Percentiles rank a stretch among this genome's conserved stretches.
phyloP scores from a whole-genome alignment of 768 basidiomycete species.

The Clitopilus passeckerianus region DNA sequence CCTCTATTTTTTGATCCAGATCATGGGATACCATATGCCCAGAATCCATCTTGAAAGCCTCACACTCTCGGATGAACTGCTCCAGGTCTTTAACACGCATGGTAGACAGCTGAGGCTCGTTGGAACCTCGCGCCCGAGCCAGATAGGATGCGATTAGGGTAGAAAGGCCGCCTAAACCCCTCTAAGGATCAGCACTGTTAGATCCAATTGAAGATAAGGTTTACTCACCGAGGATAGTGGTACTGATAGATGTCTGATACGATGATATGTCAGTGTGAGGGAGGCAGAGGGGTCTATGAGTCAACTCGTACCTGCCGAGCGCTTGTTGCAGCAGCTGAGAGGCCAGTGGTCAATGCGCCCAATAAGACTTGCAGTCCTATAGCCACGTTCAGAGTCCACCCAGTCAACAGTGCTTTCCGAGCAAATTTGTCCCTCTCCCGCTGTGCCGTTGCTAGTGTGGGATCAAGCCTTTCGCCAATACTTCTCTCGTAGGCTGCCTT shows the following conservation, averaged over 20 bases:
- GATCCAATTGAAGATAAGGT: neutral
- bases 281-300: neutral
- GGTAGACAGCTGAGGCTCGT: slow-evolving; percentile 64
- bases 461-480: slow-evolving; percentile 46
- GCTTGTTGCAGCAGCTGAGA: slow-evolving; percentile 39
- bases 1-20: slow-evolving; percentile 27
- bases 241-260: slow-evolving; percentile 28
- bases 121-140: slow-evolving; percentile 62
- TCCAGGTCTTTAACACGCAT: slow-evolving; percentile 56
- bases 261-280: neutral
- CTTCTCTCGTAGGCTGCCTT: slow-evolving; percentile 24
- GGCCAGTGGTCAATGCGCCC: slow-evolving; percentile 62
- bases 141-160: slow-evolving; percentile 71
- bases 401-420: slow-evolving; percentile 36
- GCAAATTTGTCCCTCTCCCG: slow-evolving; percentile 42
- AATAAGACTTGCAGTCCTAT: slow-evolving; percentile 61
- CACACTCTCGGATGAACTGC: slow-evolving; percentile 58
- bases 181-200: neutral
- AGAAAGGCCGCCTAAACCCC: slow-evolving; percentile 48
- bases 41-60: slow-evolving; percentile 54
- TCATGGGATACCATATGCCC: slow-evolving; percentile 35
- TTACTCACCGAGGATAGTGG: slow-evolving; percentile 30
- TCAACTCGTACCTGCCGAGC: slow-evolving; percentile 32
- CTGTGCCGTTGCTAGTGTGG: slow-evolving; percentile 45
- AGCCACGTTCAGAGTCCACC: slow-evolving; percentile 36